Percentiles rank a stretch among this genome's conserved stretches.
Conservation (phyloP, 805 yeast genomes). For the Torulaspora delbrueckii region DNA sequence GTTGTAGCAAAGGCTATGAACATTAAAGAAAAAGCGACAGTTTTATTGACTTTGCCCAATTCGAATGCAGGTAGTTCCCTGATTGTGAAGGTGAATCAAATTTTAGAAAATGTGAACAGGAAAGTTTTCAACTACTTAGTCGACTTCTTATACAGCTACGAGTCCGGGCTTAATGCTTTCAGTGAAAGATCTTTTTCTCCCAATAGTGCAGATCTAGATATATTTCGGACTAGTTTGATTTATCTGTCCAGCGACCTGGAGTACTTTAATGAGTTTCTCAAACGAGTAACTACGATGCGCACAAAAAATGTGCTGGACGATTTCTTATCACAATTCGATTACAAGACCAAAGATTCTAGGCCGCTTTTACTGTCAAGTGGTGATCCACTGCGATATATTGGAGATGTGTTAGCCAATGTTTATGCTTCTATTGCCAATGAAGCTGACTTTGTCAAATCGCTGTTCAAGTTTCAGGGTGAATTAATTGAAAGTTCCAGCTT, state of each 20-base stretch:
- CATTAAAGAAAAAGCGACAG: conserved; percentile 64
- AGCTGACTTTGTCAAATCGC: conserved; percentile 61
- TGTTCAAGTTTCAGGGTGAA: conserved; percentile 45
- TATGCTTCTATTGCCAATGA: conserved; percentile 87
- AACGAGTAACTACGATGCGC: conserved; percentile 62
- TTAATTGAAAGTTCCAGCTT: conserved; percentile 15
- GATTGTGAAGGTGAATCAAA: conserved; percentile 50
- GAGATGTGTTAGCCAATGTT: conserved; percentile 83
- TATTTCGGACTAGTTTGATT: conserved; percentile 34
- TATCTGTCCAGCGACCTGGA: conserved; percentile 41
- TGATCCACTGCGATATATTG: conserved; percentile 77
- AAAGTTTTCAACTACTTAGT: conserved; percentile 45
- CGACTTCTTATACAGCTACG: conserved; percentile 32
- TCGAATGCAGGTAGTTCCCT: conserved; percentile 61
- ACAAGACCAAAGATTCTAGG: conserved; percentile 28
- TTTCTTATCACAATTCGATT: conserved; percentile 52
- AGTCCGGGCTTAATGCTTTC: conserved; percentile 19
- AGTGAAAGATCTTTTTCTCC: conserved; percentile 15
- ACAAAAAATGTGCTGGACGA: conserved; percentile 61
- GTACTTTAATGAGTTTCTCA: conserved; percentile 54
- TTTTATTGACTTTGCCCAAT: conserved; percentile 64
- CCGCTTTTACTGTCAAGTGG: conserved; percentile 65
- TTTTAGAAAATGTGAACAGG: conserved; percentile 50
- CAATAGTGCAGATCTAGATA: conserved; percentile 14
- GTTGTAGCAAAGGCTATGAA: conserved; percentile 56